Conservation (phyloP, 208 protist genomes). For the Tritrichomonas musculus region DNA sequence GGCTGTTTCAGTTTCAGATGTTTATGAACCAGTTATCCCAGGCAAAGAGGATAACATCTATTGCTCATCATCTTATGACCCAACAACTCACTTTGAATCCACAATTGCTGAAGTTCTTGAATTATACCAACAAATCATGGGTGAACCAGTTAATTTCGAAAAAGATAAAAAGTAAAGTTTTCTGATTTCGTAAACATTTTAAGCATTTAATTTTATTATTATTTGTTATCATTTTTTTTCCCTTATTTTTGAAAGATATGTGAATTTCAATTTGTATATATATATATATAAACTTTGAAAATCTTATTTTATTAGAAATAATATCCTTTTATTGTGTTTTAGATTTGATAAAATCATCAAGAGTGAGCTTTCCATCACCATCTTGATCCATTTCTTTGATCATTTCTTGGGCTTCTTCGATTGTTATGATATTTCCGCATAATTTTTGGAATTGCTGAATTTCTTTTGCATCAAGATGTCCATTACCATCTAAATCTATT, state of each 20-base stretch:
- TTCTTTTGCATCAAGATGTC: background rate
- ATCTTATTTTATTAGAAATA: too few relatives aligned
- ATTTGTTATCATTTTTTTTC: too few relatives aligned
- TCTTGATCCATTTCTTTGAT: slow-evolving; percentile 11
- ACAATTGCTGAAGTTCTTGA: slow-evolving; percentile 84
- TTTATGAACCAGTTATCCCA: slow-evolving; percentile 70
- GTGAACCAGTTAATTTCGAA: slow-evolving; percentile 64
- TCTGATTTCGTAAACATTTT: too few relatives aligned
- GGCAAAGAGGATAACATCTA: slow-evolving; percentile 74
- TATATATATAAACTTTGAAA: too few relatives aligned
- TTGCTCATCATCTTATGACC: slow-evolving; percentile 81
- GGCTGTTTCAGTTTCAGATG: background rate
- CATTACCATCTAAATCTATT: background rate
- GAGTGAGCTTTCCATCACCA: background rate
- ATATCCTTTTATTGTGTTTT: too few relatives aligned
- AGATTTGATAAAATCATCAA: background rate
- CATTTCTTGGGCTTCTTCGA: background rate
- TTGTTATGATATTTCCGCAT: background rate
- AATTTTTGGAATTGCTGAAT: slow-evolving; percentile 3
- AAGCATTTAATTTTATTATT: too few relatives aligned
- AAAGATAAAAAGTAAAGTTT: background rate
- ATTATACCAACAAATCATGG: slow-evolving; percentile 87
- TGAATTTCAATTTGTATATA: too few relatives aligned
- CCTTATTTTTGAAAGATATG: too few relatives aligned
- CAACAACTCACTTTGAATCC: slow-evolving; percentile 96